These are phyloP conservation scores for Penicillium fimorum DNA, from an alignment of 495 filamentous ascomycete genomes.

Conservation along the genomic window DNA sequence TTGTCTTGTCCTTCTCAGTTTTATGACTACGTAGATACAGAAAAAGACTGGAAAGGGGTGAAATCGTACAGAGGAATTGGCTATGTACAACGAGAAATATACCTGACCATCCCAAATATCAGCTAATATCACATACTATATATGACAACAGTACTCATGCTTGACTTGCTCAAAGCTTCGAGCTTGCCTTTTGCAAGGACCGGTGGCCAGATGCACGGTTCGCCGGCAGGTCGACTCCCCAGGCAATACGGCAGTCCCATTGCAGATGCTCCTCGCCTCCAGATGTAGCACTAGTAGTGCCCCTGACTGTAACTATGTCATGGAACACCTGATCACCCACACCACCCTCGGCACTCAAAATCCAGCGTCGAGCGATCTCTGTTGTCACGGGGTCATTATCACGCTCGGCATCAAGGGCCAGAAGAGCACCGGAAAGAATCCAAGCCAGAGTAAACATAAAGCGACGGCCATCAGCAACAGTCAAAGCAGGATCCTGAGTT, in stretches of 20 bases:
- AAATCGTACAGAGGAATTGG: too few species aligned
- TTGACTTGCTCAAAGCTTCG: conserved; percentile 9
- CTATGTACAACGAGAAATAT: not conserved
- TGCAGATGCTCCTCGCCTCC: conserved; percentile 23
- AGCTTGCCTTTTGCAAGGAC: conserved; percentile 14
- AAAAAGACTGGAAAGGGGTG: too few species aligned
- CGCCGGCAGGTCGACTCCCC: conserved; percentile 31
- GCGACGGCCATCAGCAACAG: conserved; percentile 35
- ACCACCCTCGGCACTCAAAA: conserved; percentile 30
- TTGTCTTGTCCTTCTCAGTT: too few species aligned
- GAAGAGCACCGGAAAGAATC: conserved; percentile 30
- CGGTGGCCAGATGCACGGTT: conserved; percentile 30
- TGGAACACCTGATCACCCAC: conserved; percentile 36
- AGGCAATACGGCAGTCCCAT: conserved; percentile 37
- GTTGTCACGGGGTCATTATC: conserved; percentile 31
- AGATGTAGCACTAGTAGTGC: not conserved
- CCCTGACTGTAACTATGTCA: conserved; percentile 18
- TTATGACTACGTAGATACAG: too few species aligned
- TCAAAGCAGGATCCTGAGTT: conserved; percentile 9
- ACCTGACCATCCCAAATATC: not conserved
- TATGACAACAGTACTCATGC: not conserved
- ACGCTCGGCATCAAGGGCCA: conserved; percentile 33
- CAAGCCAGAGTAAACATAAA: conserved; percentile 38
- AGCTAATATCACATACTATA: not conserved
- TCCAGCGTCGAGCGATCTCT: conserved; percentile 36